Conservation (phyloP, 2,329 filamentous ascomycete species). For the Fusarium poae region DNA sequence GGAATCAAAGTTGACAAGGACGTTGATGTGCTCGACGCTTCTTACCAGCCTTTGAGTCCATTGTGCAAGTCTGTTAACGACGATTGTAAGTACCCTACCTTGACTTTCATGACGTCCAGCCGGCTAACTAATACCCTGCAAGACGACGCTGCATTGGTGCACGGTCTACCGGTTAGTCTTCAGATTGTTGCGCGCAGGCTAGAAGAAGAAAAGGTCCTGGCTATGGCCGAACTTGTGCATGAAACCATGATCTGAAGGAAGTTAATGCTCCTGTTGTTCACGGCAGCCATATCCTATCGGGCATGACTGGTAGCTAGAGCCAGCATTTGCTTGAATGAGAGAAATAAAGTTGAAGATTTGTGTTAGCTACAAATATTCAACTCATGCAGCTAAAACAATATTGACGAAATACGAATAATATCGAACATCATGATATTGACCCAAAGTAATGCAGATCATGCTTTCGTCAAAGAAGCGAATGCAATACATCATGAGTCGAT, state of each 20-base stretch:
- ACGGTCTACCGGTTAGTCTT: slow-evolving; percentile 60
- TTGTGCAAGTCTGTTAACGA: slow-evolving; percentile 56
- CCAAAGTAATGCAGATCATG: neutral
- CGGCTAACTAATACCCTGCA: slow-evolving; percentile 34
- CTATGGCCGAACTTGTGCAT: slow-evolving; percentile 41
- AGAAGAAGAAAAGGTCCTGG: slow-evolving; percentile 58
- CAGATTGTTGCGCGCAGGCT: slow-evolving; percentile 59
- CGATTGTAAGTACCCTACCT: slow-evolving; percentile 57
- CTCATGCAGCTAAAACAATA: neutral
- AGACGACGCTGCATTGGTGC: slow-evolving; percentile 57
- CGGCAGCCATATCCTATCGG: neutral
- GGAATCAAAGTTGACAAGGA: slow-evolving; percentile 57
- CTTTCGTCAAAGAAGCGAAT: neutral
- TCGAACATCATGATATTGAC: neutral
- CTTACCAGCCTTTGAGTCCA: slow-evolving; percentile 54
- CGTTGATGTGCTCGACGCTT: slow-evolving; percentile 52
- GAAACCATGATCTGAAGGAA: slow-evolving; percentile 13
- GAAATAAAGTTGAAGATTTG: neutral
- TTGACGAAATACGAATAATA: neutral
- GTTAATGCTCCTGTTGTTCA: neutral
- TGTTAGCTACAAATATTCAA: neutral
- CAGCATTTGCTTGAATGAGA: neutral
- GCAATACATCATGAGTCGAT: neutral
- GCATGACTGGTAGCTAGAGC: neutral
- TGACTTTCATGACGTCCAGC: accelerated